phyloP scores from a whole-genome alignment of 352 stramenopile genomes.

The Phytophthora hibernalis region DNA sequence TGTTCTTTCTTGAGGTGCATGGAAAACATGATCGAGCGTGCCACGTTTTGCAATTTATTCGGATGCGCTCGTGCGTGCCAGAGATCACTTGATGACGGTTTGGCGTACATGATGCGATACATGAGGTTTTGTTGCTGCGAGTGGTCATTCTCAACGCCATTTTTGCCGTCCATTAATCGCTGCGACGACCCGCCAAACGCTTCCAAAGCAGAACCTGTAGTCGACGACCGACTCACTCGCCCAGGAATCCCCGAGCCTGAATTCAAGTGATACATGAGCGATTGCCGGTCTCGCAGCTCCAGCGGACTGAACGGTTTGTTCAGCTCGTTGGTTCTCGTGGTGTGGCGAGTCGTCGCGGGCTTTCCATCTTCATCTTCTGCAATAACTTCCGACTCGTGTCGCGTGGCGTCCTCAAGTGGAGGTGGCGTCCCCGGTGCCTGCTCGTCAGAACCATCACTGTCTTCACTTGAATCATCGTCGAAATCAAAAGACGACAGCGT shows the following conservation, averaged over 20 bases:
- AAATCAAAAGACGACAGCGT: conserved; percentile 90
- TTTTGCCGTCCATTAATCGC: conserved; percentile 37
- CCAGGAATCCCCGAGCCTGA: conserved; percentile 26
- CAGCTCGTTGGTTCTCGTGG: neutral
- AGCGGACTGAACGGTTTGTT: conserved; percentile 31
- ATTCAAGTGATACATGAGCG: conserved; percentile 39
- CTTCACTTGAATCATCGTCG: conserved; percentile 74
- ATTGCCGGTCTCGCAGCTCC: conserved; percentile 42
- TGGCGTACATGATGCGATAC: conserved; percentile 83
- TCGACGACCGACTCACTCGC: conserved; percentile 62
- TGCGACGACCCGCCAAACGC: conserved; percentile 25
- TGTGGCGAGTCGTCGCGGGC: neutral
- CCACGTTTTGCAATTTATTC: conserved; percentile 64
- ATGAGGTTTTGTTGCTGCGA: conserved; percentile 66
- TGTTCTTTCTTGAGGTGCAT: conserved; percentile 85
- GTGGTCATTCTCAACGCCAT: conserved; percentile 21
- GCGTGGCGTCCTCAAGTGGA: conserved; percentile 22
- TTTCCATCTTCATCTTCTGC: conserved; percentile 21
- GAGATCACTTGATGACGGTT: conserved; percentile 61
- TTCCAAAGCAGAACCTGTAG: conserved; percentile 52
- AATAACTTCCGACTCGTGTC: conserved; percentile 26
- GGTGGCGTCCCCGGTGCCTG: conserved; percentile 3
- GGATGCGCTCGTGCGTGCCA: conserved; percentile 64
- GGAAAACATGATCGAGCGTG: conserved; percentile 78
- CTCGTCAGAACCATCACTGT: conserved; percentile 19